A percentile compares a stretch with the other conserved stretches of the same genome.
phyloP scores from a whole-genome alignment of 1,139 yeast species.

The Eremothecium cymbalariae region DNA sequence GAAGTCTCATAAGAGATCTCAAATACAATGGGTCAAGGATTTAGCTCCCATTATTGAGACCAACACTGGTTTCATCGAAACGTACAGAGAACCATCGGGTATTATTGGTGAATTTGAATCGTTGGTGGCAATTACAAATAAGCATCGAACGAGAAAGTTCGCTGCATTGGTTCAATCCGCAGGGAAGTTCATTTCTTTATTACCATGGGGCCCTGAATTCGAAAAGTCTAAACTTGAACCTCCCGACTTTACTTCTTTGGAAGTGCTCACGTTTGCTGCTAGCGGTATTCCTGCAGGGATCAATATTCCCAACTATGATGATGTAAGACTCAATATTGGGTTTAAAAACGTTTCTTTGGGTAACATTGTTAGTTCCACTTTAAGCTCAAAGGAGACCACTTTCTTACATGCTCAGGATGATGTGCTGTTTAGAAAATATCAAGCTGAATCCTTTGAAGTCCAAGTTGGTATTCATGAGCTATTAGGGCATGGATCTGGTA shows the following conservation, averaged over 20 bases:
- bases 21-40: conserved; percentile 82
- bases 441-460: conserved; percentile 80
- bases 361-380: conserved; percentile 64
- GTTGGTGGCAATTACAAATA: conserved; percentile 83
- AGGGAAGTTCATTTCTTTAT: conserved; percentile 48
- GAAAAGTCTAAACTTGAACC: conserved; percentile 85
- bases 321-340: conserved; percentile 71
- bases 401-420: conserved; percentile 50
- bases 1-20: conserved; percentile 79
- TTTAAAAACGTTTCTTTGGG: conserved; percentile 87
- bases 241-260: conserved; percentile 85
- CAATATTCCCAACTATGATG: conserved; percentile 87
- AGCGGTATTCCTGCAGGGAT: conserved; percentile 91
- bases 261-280: conserved; percentile 82
- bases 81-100: conserved; percentile 87
- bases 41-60: conserved; percentile 77
- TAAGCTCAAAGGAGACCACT: conserved; percentile 46
- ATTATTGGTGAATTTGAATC: conserved; percentile 95
- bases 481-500: conserved; percentile 90
- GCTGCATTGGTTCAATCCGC: conserved; percentile 62
- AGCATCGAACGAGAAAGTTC: conserved; percentile 76
- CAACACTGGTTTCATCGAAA: conserved; percentile 83
- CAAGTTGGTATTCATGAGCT: conserved; percentile 90
- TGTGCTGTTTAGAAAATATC: conserved; percentile 56
- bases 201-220: conserved; percentile 70